A percentile compares a stretch with the other conserved stretches of the same genome.
These are phyloP conservation scores for Amanita jacksonii DNA, from an alignment of 768 basidiomycete species.

Conservation along the genomic window DNA sequence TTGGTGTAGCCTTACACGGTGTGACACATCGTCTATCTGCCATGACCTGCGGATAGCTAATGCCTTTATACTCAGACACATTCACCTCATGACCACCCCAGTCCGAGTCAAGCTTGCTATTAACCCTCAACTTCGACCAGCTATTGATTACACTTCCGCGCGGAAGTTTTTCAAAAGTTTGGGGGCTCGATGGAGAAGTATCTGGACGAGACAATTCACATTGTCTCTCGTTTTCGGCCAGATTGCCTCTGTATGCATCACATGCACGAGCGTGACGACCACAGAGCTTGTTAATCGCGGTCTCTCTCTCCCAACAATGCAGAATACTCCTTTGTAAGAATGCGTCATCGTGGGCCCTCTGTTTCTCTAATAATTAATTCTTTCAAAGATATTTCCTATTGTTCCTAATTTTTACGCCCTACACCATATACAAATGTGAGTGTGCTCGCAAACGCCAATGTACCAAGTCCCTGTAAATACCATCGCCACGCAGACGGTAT, in stretches of 20 bases:
- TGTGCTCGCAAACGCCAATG: neutral
- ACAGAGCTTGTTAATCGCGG: conserved; percentile 62
- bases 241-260: conserved; percentile 79
- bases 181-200: conserved; percentile 52
- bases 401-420: conserved; percentile 75
- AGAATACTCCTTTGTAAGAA: conserved; percentile 74
- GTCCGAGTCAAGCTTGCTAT: too few species aligned
- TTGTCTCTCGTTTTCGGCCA: conserved; percentile 70
- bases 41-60: too few species aligned
- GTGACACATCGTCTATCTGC: too few species aligned
- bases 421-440: conserved; percentile 83
- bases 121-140: conserved; percentile 32
- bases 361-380: neutral
- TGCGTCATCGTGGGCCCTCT: neutral
- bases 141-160: conserved; percentile 55
- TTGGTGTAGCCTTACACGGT: too few species aligned
- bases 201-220: conserved; percentile 72
- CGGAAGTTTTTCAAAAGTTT: conserved; percentile 44
- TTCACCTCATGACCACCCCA: too few species aligned
- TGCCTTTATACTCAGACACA: too few species aligned
- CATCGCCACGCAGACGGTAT: conserved; percentile 68
- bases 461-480: too few species aligned
- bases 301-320: conserved; percentile 73
- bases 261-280: conserved; percentile 81
- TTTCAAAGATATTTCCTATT: conserved; percentile 63